phyloP scores from a whole-genome alignment of 139 green algal genomes.

The Closterium sp. region DNA sequence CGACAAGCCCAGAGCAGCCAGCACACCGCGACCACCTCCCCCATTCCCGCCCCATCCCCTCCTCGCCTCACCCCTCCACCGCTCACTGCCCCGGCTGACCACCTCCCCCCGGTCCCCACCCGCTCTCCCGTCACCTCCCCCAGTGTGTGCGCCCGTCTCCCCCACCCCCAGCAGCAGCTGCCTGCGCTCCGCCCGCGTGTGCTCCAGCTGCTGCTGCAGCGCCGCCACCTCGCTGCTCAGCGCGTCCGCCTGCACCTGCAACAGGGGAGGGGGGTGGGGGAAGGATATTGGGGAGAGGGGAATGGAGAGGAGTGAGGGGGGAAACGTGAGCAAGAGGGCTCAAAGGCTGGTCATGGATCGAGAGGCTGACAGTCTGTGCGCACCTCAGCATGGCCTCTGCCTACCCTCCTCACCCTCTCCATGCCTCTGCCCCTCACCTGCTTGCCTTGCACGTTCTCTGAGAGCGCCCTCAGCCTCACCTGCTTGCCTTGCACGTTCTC shows the following conservation, averaged over 20 bases:
- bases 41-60: background rate
- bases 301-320: background rate
- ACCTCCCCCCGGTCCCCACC: background rate
- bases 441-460: background rate
- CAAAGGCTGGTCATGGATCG: no score
- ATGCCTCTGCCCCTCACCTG: no score
- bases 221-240: slow-evolving; percentile 16
- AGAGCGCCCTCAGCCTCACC: background rate
- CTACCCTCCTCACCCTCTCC: no score
- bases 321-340: background rate
- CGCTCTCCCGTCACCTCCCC: background rate
- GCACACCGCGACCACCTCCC: background rate
- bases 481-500: background rate
- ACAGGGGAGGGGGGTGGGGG: background rate
- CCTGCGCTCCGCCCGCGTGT: background rate
- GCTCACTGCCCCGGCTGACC: background rate
- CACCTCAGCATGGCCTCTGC: no score
- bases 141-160: background rate
- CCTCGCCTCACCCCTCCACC: background rate
- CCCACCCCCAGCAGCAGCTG: background rate
- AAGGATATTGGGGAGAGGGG: background rate
- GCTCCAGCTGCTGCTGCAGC: slow-evolving; percentile 17
- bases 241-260: slow-evolving; percentile 33
- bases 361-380: no score
- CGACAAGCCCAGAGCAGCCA: background rate